Conservation (phyloP, 176 grass and related monocot species). For the Carex littledalei region DNA sequence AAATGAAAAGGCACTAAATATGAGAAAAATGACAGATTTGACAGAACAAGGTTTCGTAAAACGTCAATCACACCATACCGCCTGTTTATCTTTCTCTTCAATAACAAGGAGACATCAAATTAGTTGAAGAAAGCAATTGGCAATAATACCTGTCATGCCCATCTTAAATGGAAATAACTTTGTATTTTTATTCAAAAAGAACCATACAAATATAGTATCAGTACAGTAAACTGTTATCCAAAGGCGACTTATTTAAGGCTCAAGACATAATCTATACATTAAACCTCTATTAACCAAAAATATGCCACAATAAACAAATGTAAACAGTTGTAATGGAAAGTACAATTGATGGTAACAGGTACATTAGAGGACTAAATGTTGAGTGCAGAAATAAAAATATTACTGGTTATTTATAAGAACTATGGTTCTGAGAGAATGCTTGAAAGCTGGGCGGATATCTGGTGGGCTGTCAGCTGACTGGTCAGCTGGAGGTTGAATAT, state of each 20-base stretch:
- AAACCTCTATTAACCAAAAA: neutral
- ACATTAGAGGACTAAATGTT: neutral
- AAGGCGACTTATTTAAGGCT: slow-evolving; percentile 7
- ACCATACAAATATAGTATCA: neutral
- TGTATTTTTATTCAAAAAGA: neutral
- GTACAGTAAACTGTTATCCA: neutral
- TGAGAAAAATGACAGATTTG: slow-evolving; percentile 18
- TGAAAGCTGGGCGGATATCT: slow-evolving; percentile 92
- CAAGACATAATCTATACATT: neutral
- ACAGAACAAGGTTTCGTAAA: slow-evolving; percentile 13
- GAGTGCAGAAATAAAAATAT: slow-evolving; percentile 2
- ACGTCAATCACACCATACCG: slow-evolving; percentile 76
- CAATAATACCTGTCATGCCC: neutral
- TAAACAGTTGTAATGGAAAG: neutral
- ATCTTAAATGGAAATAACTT: neutral
- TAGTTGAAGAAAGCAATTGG: slow-evolving; percentile 11
- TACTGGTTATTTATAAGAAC: slow-evolving; percentile 40
- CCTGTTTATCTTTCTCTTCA: slow-evolving; percentile 50
- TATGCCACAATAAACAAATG: neutral
- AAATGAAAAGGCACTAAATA: slow-evolving; percentile 19
- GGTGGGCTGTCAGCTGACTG: slow-evolving; percentile 73
- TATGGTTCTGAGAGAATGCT: slow-evolving; percentile 48
- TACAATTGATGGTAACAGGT: neutral
- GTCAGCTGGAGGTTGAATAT: slow-evolving; percentile 82
- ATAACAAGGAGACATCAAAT: slow-evolving; percentile 21